Percentiles rank a stretch among this genome's conserved stretches.
These are phyloP conservation scores for Phaffia rhodozyma DNA, from an alignment of 1,284 basidiomycete genomes.

Conservation along the genomic window DNA sequence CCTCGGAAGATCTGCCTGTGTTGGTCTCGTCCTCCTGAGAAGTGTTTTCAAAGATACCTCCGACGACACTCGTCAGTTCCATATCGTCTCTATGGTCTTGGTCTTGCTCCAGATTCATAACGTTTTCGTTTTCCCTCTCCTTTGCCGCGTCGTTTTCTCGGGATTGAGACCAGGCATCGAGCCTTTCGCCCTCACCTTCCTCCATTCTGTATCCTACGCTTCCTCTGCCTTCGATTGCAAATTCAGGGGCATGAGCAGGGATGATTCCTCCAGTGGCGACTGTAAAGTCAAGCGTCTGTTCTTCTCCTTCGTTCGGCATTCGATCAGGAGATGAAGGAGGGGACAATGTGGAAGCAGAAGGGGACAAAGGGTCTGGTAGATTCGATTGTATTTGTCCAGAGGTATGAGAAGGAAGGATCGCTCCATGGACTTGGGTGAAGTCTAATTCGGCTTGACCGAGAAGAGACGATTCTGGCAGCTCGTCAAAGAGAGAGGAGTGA, in stretches of 20 bases:
- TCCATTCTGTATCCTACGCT: constrained; percentile 33
- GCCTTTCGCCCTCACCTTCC: background rate
- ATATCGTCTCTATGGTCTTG: background rate
- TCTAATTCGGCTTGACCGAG: constrained; percentile 25
- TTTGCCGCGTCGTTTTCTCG: background rate
- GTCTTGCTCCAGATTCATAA: constrained; percentile 20
- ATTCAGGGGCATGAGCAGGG: constrained; percentile 29
- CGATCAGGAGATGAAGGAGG: background rate
- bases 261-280: constrained; percentile 35
- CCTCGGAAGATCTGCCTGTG: constrained; percentile 43
- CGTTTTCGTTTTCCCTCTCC: background rate
- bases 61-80: constrained; percentile 4
- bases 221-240: constrained; percentile 25
- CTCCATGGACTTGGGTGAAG: constrained; percentile 30
- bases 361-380: background rate
- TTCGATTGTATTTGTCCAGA: background rate
- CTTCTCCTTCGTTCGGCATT: constrained; percentile 21
- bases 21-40: constrained; percentile 38
- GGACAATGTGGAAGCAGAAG: constrained; percentile 6
- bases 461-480: background rate
- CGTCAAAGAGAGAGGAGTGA: background rate
- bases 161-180: constrained; percentile 4
- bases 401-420: constrained; percentile 21
- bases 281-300: constrained; percentile 38
- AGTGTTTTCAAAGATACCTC: constrained; percentile 8